Percentiles rank a stretch among this genome's conserved stretches.
Evolutionary conservation across 1,284 basidiomycete genomes (phyloP).

Genomic region (Boletellus sp.): DNA sequence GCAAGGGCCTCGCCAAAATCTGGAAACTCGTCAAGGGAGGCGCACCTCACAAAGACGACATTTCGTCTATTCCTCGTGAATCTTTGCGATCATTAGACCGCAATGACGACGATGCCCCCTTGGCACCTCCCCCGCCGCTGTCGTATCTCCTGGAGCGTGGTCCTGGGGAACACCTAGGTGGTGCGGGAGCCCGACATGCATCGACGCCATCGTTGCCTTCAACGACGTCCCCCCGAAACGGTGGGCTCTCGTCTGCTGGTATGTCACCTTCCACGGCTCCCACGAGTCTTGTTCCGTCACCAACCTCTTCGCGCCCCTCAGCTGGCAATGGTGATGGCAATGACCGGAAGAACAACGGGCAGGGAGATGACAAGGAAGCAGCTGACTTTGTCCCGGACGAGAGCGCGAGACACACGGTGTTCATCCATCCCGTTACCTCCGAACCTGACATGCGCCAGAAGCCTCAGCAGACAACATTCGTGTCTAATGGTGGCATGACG

Average conservation of each 20-base stretch:
- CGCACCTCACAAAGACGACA: conserved; percentile 41
- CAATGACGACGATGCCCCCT: conserved; percentile 63
- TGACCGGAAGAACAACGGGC: conserved; percentile 38
- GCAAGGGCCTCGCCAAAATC: conserved; percentile 78
- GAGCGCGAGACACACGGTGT: conserved; percentile 34
- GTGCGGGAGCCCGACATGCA: conserved; percentile 47
- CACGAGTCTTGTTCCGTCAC: conserved; percentile 69
- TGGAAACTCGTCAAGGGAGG: conserved; percentile 73
- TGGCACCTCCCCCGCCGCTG: conserved; percentile 81
- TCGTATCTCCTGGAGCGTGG: conserved; percentile 77
- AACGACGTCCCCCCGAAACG: conserved; percentile 51
- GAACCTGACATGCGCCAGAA: conserved; percentile 58
- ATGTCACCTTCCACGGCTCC: conserved; percentile 69
- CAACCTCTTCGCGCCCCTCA: conserved; percentile 62
- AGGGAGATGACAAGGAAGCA: conserved; percentile 38
- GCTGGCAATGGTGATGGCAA: conserved; percentile 53
- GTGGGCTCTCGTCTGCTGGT: conserved; percentile 47
- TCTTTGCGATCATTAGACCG: conserved; percentile 40
- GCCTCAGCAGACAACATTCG: conserved; percentile 34
- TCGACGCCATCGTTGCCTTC: conserved; percentile 68
- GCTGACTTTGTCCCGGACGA: conserved; percentile 32
- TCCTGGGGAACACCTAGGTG: conserved; percentile 43
- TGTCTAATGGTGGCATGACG: conserved; percentile 32
- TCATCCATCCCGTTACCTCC: conserved; percentile 49
- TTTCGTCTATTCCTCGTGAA: conserved; percentile 10